Base-by-base conservation (phyloP, 257 asterid species). In the Leonotis leonurus region DNA sequence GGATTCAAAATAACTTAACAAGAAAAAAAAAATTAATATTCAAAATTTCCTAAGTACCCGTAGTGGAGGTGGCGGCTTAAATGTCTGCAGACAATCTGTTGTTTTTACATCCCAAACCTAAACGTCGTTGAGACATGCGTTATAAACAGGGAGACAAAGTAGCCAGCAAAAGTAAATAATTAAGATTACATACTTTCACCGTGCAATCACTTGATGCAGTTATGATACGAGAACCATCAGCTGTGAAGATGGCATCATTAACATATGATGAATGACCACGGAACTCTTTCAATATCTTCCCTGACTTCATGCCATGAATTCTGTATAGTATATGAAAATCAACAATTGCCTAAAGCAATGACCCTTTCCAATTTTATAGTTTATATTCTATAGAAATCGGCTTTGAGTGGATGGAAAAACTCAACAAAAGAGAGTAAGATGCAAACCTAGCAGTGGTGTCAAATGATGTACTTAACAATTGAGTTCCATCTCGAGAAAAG, bases 121-220 rank as follows among this genome's bases (percentile, higher is more conserved):
- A 59, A 65, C 18, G 59, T 21, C 68, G 65, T 44, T 36, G 24
- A 43, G 40, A 67, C 60, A 66, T 41, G 58, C 51, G 62, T 69
- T 46, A 43, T 29, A 62, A 64, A 49, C 20, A 12, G 46, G 53
- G n/a, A 45, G 64, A n/a, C n/a, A n/a, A 43, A 29, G 48, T 43
- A 30, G 30, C 60, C 30, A 13, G 29, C 32, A 24, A 24, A 8
- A 13, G 40, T 20, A 18, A 56, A 40, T 11, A 41, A 53, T 27
- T 6, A 29, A 44, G 40, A 25, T 20, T 43, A 56, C 76, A 65
- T 74, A 92, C 97, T 83, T 89, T 92, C 67, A 89, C 95, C 1
- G 97, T 89, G 84, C 97, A 87, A 70, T 92, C 99, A 79, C 99
- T 92, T 30, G 97, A 92, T 68, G 97, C 96, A 9, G 97, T 92